Conservation (phyloP, 768 basidiomycete genomes). For the Lactarius indigo region DNA sequence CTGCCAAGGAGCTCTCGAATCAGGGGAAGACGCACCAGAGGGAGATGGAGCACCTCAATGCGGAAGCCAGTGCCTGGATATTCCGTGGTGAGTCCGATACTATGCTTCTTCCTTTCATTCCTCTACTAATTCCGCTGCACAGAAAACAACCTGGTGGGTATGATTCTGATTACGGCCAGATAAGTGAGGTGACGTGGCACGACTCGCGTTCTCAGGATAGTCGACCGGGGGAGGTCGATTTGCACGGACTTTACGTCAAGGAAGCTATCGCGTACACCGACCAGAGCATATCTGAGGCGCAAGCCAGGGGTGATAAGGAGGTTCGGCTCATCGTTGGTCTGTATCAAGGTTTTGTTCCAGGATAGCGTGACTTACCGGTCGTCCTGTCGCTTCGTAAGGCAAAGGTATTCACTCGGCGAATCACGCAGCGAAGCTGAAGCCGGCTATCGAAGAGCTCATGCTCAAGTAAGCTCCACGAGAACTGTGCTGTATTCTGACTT, state of each 20-base stretch:
- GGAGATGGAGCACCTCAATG: slow-evolving; percentile 76
- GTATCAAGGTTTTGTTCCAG: slow-evolving; percentile 29
- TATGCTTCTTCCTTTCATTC: not conserved
- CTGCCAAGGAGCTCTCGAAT: slow-evolving; percentile 77
- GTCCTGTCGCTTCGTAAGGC: slow-evolving; percentile 43
- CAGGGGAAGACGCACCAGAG: slow-evolving; percentile 76
- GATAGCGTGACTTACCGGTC: not conserved
- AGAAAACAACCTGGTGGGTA: slow-evolving; percentile 73
- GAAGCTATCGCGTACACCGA: slow-evolving; percentile 82
- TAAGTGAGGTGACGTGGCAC: not conserved
- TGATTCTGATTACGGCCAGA: not conserved
- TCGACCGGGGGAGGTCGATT: slow-evolving; percentile 71
- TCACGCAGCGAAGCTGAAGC: slow-evolving; percentile 82
- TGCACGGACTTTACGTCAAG: slow-evolving; percentile 92
- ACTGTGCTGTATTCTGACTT: not conserved
- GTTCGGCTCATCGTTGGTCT: slow-evolving; percentile 81
- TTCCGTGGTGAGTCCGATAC: slow-evolving; percentile 54
- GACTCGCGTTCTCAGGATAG: slow-evolving; percentile 45
- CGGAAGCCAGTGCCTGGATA: slow-evolving; percentile 84
- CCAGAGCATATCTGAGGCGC: slow-evolving; percentile 62
- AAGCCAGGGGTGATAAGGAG: slow-evolving; percentile 55
- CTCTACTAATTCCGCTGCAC: not conserved
- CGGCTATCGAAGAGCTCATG: slow-evolving; percentile 87
- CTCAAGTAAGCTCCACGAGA: slow-evolving; percentile 49
- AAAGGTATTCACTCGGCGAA: slow-evolving; percentile 84